These are phyloP conservation scores for Leishmania tarentolae DNA, from an alignment of 208 protist species.

Conservation along the genomic window DNA sequence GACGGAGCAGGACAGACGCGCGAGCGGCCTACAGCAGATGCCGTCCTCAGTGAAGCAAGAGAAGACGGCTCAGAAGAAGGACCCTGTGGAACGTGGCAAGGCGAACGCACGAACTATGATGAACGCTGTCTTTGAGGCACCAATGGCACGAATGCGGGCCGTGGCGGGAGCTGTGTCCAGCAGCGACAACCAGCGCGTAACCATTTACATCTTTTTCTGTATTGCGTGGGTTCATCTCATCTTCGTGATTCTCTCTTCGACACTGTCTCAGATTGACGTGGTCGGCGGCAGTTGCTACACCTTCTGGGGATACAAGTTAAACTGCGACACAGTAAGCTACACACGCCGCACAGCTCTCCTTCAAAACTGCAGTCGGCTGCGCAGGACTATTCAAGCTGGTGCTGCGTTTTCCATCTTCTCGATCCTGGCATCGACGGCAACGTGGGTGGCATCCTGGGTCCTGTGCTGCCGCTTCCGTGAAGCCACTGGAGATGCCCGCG, in stretches of 20 bases:
- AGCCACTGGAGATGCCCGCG: constrained; percentile 12
- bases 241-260: constrained; percentile 60
- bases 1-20: too few relatives aligned
- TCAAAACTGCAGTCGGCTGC: constrained; percentile 25
- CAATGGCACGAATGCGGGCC: constrained; percentile 14
- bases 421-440: constrained; percentile 43
- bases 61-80: constrained; percentile 17
- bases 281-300: constrained; percentile 72
- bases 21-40: background rate
- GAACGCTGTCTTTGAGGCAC: constrained; percentile 12
- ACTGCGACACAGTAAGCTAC: constrained; percentile 75
- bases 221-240: constrained; percentile 49
- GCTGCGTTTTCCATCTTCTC: constrained; percentile 79
- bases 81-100: background rate
- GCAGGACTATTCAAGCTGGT: constrained; percentile 42
- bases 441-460: constrained; percentile 40
- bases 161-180: constrained; percentile 18
- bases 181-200: constrained; percentile 42
- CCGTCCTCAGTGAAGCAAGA: background rate
- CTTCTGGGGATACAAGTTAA: constrained; percentile 77
- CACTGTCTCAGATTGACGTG: constrained; percentile 78
- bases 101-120: constrained; percentile 18
- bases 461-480: constrained; percentile 43
- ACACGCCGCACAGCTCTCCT: constrained; percentile 50
- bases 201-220: constrained; percentile 49